These are phyloP conservation scores for Emericellopsis terricola DNA, from an alignment of 495 filamentous ascomycete species.

Conservation along the genomic window DNA sequence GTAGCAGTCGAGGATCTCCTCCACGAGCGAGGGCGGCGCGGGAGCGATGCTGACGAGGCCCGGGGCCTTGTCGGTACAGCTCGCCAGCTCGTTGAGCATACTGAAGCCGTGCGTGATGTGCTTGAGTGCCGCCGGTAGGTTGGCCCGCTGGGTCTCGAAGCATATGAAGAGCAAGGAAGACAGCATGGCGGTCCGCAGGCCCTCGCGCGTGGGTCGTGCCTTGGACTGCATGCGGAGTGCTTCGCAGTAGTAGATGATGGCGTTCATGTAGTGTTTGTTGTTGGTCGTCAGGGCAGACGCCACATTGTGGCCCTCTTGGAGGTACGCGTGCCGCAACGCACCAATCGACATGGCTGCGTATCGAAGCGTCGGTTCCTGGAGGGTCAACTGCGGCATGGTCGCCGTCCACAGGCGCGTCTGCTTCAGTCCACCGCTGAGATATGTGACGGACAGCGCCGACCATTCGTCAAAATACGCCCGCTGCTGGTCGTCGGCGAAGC, in stretches of 20 bases:
- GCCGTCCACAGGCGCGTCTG: conserved; percentile 2
- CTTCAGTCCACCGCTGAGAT: background rate
- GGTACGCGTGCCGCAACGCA: conserved; percentile 2
- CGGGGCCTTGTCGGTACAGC: conserved; percentile 2
- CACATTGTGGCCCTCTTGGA: background rate
- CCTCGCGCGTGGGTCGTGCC: background rate
- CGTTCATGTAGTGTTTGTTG: conserved; percentile 3
- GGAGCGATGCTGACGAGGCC: conserved; percentile 4
- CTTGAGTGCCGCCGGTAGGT: conserved; percentile 1
- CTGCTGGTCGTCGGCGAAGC: conserved; percentile 5
- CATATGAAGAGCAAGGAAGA: conserved; percentile 3
- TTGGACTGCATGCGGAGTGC: conserved; percentile 1
- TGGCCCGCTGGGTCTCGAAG: conserved; percentile 2
- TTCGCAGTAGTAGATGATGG: conserved; percentile 2
- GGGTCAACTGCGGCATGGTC: conserved; percentile 2
- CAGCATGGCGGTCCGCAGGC: conserved; percentile 1
- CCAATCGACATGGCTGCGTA: conserved; percentile 4
- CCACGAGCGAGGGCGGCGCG: conserved; percentile 1
- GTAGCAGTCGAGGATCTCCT: conserved; percentile 3
- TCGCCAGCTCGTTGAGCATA: conserved; percentile 3
- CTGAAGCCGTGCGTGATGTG: conserved; percentile 3
- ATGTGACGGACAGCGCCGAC: conserved; percentile 2
- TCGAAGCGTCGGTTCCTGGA: conserved; percentile 1
- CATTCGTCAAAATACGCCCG: conserved; percentile 5
- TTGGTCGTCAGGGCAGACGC: background rate